phyloP scores from a whole-genome alignment of 2,329 filamentous ascomycete species.

The Truncatella angustata region DNA sequence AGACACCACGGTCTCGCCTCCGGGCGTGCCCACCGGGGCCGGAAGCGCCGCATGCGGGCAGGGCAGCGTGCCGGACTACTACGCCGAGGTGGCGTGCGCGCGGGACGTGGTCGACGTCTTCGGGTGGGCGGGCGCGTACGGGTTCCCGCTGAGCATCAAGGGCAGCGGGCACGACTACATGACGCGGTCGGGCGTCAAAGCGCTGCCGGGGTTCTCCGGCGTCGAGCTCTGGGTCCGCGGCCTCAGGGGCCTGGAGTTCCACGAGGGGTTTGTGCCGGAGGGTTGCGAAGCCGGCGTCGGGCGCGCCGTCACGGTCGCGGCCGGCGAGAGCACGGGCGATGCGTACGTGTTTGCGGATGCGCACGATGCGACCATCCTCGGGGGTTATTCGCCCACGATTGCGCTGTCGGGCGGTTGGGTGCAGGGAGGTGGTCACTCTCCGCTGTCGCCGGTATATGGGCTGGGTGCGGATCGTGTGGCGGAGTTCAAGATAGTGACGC shows the following conservation, averaged over 20 bases:
- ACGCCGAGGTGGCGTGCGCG: conserved; percentile 19
- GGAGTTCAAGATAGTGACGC: conserved; percentile 26
- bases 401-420: conserved; percentile 26
- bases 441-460: conserved; percentile 26
- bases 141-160: conserved; percentile 27
- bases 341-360: conserved; percentile 23
- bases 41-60: conserved; percentile 22
- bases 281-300: conserved; percentile 16
- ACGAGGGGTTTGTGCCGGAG: conserved; percentile 18
- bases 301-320: conserved; percentile 24
- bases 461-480: conserved; percentile 27
- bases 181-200: conserved; percentile 27
- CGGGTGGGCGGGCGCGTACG: conserved; percentile 19
- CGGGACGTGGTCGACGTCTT: conserved; percentile 19
- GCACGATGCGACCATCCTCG: conserved; percentile 24
- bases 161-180: conserved; percentile 34
- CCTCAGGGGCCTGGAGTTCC: conserved; percentile 20
- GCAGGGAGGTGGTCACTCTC: conserved; percentile 26
- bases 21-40: conserved; percentile 17
- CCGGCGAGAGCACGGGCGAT: conserved; percentile 27
- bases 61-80: conserved; percentile 23
- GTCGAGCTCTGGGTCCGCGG: conserved; percentile 29
- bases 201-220: conserved; percentile 5
- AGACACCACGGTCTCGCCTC: conserved; percentile 19
- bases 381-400: conserved; percentile 20